These are phyloP conservation scores for Triadica sebifera DNA, from an alignment of 345 rosid genomes.

Conservation along the genomic window DNA sequence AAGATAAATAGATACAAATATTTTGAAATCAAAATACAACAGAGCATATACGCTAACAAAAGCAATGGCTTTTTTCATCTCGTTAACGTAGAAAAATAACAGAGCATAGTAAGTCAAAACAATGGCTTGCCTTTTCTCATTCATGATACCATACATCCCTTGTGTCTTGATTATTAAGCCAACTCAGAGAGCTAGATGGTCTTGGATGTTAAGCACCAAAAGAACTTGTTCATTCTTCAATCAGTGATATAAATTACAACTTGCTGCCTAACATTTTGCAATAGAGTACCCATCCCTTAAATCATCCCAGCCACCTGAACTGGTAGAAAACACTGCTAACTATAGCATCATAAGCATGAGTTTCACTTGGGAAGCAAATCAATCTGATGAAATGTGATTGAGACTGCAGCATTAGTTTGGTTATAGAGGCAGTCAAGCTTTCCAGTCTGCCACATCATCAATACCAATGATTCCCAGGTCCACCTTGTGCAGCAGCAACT, in stretches of 20 bases:
- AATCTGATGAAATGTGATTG: not conserved
- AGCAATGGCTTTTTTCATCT: not conserved
- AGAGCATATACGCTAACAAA: too few species aligned
- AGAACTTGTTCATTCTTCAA: slow-evolving; percentile 23
- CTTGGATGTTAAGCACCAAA: slow-evolving; percentile 8
- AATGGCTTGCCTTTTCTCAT: slow-evolving; percentile 18
- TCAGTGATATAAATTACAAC: too few species aligned
- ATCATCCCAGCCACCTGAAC: slow-evolving; percentile 9
- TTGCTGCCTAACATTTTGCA: too few species aligned
- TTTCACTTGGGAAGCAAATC: slow-evolving; percentile 15
- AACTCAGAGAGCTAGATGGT: slow-evolving; percentile 16
- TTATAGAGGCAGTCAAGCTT: not conserved
- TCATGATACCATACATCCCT: slow-evolving; percentile 7
- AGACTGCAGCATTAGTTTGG: slow-evolving; percentile 3
- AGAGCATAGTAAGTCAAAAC: slow-evolving; percentile 7
- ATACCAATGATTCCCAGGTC: slow-evolving; percentile 70
- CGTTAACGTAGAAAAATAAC: not conserved
- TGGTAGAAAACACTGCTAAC: not conserved
- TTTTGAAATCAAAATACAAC: too few species aligned
- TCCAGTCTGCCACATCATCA: slow-evolving; percentile 21
- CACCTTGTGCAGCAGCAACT: slow-evolving; percentile 81
- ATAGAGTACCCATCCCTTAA: too few species aligned
- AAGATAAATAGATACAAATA: too few species aligned
- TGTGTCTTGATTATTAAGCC: slow-evolving; percentile 8
- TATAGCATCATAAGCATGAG: slow-evolving; percentile 7